Evolutionary conservation across 139 green algal genomes (phyloP), one percentile per base, ranked within the genome.

Genomic region (Coelastrella sp.): DNA sequence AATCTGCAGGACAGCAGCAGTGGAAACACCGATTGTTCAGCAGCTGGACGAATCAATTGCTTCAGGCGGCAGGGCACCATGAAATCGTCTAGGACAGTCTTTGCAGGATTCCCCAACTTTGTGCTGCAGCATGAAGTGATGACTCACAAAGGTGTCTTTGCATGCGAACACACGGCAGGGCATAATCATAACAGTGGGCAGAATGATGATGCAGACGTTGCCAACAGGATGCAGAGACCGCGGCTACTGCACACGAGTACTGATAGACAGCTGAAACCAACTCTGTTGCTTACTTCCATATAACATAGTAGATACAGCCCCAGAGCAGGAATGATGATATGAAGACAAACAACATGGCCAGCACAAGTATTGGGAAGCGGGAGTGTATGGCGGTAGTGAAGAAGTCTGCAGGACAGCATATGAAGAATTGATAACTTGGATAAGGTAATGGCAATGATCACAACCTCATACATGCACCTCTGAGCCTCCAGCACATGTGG

Each of bases 391-490:
- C 81, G 0, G 88, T 90, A 27, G 93, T 95, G 86, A 94, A 96
- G 64, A 95, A 95, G 81, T 96, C 93, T 93, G 78, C 23, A 87
- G 72, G n/a, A n/a, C n/a, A n/a, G n/a, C n/a, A n/a, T n/a, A n/a
- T n/a, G n/a, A 38, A 89, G 60, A 40, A 32, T 23, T 72, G 75
- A 77, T 87, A 7, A 59, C n/a, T n/a, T n/a, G n/a, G n/a, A n/a
- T n/a, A 71, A 4, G 45, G 79, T 4, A 32, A 27, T 41, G 59
- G 19, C 63, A 59, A 82, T n/a, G n/a, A n/a, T n/a, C n/a, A n/a
- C n/a, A n/a, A n/a, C n/a, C n/a, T n/a, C n/a, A n/a, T n/a, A n/a
- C n/a, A n/a, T n/a, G n/a, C n/a, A n/a, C n/a, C n/a, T n/a, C n/a
- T n/a, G n/a, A n/a, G n/a, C n/a, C n/a, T n/a, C n/a, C n/a, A n/a